Evolutionary conservation across 805 yeast genomes (phyloP), one percentile per base, ranked within the genome.

Genomic region (Isabelozyma heimii): DNA sequence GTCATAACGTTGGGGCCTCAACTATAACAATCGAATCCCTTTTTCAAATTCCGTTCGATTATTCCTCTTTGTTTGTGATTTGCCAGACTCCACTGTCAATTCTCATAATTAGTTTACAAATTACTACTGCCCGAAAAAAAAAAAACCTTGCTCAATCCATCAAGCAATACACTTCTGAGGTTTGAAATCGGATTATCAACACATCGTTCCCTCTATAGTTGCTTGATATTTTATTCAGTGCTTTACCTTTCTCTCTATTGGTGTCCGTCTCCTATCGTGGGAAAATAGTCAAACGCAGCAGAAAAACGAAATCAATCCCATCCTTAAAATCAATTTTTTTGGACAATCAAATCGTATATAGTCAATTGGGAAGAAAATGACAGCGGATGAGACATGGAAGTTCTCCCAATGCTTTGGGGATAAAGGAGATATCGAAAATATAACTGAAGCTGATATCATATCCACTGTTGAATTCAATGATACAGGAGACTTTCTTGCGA

Each of bases 341-440:
- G 24, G 24, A 20, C 24, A 20, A 20, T 20, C 24, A 20, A 20
- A 20, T 6, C 24, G 24, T 20, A 20, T 20, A 20, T 20, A 20
- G 24, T 20, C 24, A 20, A 20, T 20, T 20, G 24, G 24, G 24
- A 20, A 20, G 6, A 20, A 20, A 42, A 42, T 42, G 44, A 42
- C 44, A 12, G 26, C 24, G 52, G 76, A 71, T 50, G 71, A 68
- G 49, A 59, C 65, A 42, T 86, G 92, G 92, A 90, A 89, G 69
- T 91, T 91, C 67, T 87, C 96, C 59, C 98, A 91, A 69, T 94
- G 99, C 69, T 94, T 94, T 77, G 99, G 99, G 55, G 99, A 94
- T 69, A 94, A 95, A 69, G 97, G 97, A 43, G 99, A 94, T 67
- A 87, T 91, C 49, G 98, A 92, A 56, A 87, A 84, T 61, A 89